Conservation (phyloP, 352 stramenopile genomes). For the Globisporangium canariense region DNA sequence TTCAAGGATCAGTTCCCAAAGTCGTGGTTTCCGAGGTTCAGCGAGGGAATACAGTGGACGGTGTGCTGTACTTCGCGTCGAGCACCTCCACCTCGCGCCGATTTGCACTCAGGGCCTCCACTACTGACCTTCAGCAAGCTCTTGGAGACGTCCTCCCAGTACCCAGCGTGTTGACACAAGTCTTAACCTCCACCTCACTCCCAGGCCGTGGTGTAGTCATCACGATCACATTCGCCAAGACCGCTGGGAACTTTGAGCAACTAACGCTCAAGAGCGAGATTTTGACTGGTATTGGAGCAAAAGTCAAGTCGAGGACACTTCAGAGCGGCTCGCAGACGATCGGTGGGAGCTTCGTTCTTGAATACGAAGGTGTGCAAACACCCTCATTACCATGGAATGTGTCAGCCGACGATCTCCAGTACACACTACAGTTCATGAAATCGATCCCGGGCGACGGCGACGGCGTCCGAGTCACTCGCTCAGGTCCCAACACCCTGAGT, state of each 20-base stretch:
- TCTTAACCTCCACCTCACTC: conserved; percentile 9
- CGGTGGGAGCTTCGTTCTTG: conserved; percentile 45
- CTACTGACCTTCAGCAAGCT: conserved; percentile 15
- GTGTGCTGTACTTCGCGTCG: conserved; percentile 22
- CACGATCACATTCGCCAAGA: conserved; percentile 23
- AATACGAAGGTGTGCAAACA: conserved; percentile 48
- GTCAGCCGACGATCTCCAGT: conserved; percentile 78
- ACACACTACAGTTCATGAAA: conserved; percentile 62
- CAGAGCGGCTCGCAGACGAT: conserved; percentile 38
- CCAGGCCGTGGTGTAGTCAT: conserved; percentile 25
- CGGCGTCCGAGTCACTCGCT: conserved; percentile 46
- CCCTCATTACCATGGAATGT: conserved; percentile 68
- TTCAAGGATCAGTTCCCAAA: conserved; percentile 24
- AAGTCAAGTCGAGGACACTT: conserved; percentile 24
- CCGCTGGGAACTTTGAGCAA: conserved; percentile 25
- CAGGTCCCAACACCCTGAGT: conserved; percentile 21
- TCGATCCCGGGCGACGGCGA: conserved; percentile 59
- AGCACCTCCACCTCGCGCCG: conserved; percentile 4
- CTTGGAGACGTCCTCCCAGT: conserved; percentile 13
- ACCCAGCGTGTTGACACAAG: neutral
- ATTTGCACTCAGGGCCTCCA: conserved; percentile 23
- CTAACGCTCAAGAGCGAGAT: conserved; percentile 18
- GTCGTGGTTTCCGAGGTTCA: conserved; percentile 22
- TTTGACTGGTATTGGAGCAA: conserved; percentile 25
- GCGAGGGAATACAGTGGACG: conserved; percentile 31